A percentile compares a stretch with the other conserved stretches of the same genome.
These are phyloP conservation scores for Trichoderma asperelloides DNA, from an alignment of 495 filamentous ascomycete species.

Conservation along the genomic window DNA sequence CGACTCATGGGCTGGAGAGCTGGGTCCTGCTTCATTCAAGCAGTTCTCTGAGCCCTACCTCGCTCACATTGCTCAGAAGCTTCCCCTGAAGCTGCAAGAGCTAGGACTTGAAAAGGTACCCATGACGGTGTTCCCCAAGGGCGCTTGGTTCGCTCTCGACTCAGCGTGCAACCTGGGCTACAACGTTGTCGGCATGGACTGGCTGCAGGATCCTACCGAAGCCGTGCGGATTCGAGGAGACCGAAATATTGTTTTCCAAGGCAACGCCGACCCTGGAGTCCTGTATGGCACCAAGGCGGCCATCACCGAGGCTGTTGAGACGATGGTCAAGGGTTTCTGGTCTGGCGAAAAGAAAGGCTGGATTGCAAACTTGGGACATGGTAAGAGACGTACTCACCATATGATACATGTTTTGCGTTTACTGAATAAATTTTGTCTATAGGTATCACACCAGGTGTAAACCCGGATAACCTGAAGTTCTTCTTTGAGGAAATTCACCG, in stretches of 20 bases:
- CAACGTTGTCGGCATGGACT: conserved; percentile 88
- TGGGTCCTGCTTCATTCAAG: conserved; percentile 74
- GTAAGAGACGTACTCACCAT: conserved; percentile 36
- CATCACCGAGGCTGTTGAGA: conserved; percentile 69
- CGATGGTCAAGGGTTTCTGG: conserved; percentile 76
- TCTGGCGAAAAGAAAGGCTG: conserved; percentile 42
- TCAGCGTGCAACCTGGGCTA: conserved; percentile 81
- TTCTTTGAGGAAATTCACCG: conserved; percentile 91
- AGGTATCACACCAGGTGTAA: conserved; percentile 89
- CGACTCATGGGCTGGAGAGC: conserved; percentile 94
- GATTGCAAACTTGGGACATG: conserved; percentile 88
- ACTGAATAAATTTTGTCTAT: conserved; percentile 11
- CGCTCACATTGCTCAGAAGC: conserved; percentile 65
- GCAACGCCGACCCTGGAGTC: conserved; percentile 90
- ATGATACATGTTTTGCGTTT: background rate
- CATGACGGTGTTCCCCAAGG: conserved; percentile 99
- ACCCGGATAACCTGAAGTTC: conserved; percentile 84
- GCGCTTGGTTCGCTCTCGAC: conserved; percentile 93
- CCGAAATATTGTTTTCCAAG: conserved; percentile 69
- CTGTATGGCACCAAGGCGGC: conserved; percentile 75
- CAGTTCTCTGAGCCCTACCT: conserved; percentile 81
- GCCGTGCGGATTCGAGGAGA: conserved; percentile 68
- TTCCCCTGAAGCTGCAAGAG: conserved; percentile 63
- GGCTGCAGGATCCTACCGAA: conserved; percentile 83
- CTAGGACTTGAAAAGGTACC: conserved; percentile 72